Conservation (phyloP, 495 filamentous ascomycete species). For the Trichocladium uniseriatum region DNA sequence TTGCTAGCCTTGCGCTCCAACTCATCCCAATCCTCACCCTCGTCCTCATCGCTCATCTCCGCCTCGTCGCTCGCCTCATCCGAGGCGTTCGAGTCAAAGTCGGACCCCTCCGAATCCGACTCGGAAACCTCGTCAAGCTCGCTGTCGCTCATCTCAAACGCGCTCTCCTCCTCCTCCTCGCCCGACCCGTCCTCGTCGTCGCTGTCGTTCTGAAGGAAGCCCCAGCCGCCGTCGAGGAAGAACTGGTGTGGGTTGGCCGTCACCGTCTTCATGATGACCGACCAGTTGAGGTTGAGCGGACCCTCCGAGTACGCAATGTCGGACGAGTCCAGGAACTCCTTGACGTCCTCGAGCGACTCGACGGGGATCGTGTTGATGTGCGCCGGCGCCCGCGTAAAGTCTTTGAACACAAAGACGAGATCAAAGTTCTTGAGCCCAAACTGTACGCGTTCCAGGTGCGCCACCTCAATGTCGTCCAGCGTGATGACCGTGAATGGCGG, state of each 20-base stretch:
- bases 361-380: conserved; percentile 99
- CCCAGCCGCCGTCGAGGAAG: conserved; percentile 93
- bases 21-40: conserved; percentile 89
- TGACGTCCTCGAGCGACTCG: conserved; percentile 85
- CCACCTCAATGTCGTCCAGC: conserved; percentile 89
- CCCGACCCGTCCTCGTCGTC: conserved; percentile 74
- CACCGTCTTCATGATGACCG: conserved; percentile 99
- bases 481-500: conserved; percentile 94
- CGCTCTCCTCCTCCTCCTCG: conserved; percentile 74
- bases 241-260: conserved; percentile 87
- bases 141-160: conserved; percentile 79
- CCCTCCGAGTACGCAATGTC: conserved; percentile 93
- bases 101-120: conserved; percentile 77
- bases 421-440: conserved; percentile 99
- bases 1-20: conserved; percentile 82
- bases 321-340: conserved; percentile 94
- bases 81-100: conserved; percentile 86
- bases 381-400: conserved; percentile 75
- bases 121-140: conserved; percentile 73
- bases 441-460: conserved; percentile 93
- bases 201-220: conserved; percentile 77
- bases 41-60: conserved; percentile 57
- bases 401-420: conserved; percentile 94
- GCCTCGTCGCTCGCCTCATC: conserved; percentile 62
- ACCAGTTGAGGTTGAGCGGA: conserved; percentile 96